Percentiles rank a stretch among this genome's conserved stretches.
Conservation (phyloP, 2,329 filamentous ascomycete species). For the Hypoxylon sp. region DNA sequence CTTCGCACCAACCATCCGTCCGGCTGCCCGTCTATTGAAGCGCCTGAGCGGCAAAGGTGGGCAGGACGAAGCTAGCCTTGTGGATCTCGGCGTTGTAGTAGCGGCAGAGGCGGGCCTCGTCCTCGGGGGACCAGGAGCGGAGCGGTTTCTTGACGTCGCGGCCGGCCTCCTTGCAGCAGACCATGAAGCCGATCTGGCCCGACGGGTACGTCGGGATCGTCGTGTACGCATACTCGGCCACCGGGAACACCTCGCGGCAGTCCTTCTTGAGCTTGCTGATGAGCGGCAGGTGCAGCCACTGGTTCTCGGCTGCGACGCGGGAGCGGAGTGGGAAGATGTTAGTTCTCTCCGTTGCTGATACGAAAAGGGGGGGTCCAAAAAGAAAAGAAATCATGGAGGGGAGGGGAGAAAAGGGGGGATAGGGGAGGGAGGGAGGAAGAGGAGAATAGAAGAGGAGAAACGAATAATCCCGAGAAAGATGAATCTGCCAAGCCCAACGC, state of each 20-base stretch:
- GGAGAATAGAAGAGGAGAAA: not conserved
- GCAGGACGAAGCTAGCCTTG: conserved; percentile 90
- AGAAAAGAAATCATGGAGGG: conserved; percentile 6
- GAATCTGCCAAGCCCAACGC: no score
- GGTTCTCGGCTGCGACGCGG: conserved; percentile 84
- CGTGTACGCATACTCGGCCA: conserved; percentile 98
- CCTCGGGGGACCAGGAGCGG: conserved; percentile 80
- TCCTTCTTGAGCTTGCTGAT: conserved; percentile 96
- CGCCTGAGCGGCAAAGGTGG: conserved; percentile 88
- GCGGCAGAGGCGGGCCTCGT: conserved; percentile 90
- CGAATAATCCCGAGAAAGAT: not conserved
- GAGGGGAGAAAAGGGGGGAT: conserved; percentile 1
- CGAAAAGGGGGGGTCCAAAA: conserved; percentile 7
- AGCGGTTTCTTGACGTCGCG: conserved; percentile 86
- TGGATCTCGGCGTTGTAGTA: conserved; percentile 99
- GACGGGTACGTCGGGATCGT: conserved; percentile 99
- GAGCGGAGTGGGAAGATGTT: conserved; percentile 12
- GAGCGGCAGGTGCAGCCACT: conserved; percentile 95
- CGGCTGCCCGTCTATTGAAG: conserved; percentile 56
- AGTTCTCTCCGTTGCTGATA: no score
- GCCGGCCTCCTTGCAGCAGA: conserved; percentile 93
- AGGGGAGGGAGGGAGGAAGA: not conserved
- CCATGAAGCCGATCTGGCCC: conserved; percentile 99
- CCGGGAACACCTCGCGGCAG: conserved; percentile 96
- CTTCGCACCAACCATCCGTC: not conserved